Conservation (phyloP, 495 filamentous ascomycete genomes). For the Penicillium lagena region DNA sequence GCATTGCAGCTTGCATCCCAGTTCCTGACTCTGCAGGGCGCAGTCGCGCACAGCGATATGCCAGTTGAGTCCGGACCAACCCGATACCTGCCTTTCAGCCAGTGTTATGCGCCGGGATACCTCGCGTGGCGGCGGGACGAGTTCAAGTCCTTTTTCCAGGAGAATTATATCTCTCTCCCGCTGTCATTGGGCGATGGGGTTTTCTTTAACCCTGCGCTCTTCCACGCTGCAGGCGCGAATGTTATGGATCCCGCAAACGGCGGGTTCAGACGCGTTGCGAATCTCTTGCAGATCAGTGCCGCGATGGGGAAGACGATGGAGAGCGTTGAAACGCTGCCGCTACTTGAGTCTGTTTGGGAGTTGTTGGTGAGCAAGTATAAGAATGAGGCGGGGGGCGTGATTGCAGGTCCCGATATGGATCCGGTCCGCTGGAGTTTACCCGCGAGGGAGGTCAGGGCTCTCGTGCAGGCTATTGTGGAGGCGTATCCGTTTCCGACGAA, state of each 20-base stretch:
- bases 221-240: constrained; percentile 52
- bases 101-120: constrained; percentile 45
- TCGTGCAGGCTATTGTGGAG: constrained; percentile 40
- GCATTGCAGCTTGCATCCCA: constrained; percentile 38
- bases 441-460: constrained; percentile 17
- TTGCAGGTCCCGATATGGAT: constrained; percentile 22
- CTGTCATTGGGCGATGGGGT: constrained; percentile 44
- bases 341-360: constrained; percentile 39
- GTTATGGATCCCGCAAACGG: constrained; percentile 14
- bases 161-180: constrained; percentile 39
- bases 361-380: constrained; percentile 21
- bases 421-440: background rate
- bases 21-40: constrained; percentile 51
- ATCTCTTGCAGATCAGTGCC: constrained; percentile 47
- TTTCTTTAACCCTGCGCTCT: constrained; percentile 52
- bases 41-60: constrained; percentile 52
- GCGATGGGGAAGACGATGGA: constrained; percentile 57
- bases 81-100: constrained; percentile 47
- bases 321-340: constrained; percentile 35
- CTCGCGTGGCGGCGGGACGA: constrained; percentile 40
- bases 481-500: constrained; percentile 56
- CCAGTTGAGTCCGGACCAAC: constrained; percentile 46
- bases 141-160: constrained; percentile 42
- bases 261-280: constrained; percentile 41
- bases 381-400: constrained; percentile 16